phyloP scores from a whole-genome alignment of 179 eudicot species.

The Beta corolliflora region DNA sequence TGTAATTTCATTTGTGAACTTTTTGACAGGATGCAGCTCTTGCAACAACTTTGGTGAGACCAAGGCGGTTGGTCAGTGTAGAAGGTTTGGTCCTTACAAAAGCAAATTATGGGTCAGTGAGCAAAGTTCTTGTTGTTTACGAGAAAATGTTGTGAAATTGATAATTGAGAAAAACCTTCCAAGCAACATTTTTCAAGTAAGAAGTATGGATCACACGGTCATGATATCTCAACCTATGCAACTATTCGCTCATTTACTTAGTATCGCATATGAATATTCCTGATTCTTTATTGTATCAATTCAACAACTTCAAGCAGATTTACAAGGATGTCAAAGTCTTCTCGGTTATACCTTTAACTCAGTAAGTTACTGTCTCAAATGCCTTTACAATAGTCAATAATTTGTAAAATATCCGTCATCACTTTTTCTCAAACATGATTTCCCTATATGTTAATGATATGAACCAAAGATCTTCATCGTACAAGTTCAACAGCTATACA shows the following conservation, averaged over 20 bases:
- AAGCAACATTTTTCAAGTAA: not conserved
- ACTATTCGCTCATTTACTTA: slow-evolving; percentile 9
- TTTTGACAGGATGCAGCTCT: slow-evolving; percentile 21
- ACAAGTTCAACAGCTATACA: too few relatives aligned
- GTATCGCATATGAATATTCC: not conserved
- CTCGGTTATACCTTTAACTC: too few relatives aligned
- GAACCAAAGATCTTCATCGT: too few relatives aligned
- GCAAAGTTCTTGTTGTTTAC: slow-evolving; percentile 12
- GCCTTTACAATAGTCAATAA: not conserved
- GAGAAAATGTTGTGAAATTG: not conserved
- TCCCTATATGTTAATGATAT: too few relatives aligned
- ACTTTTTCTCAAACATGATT: too few relatives aligned
- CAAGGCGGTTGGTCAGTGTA: not conserved
- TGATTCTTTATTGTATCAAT: not conserved
- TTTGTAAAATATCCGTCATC: not conserved
- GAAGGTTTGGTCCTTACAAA: slow-evolving; percentile 5
- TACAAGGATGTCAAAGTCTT: not conserved
- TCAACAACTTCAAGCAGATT: not conserved
- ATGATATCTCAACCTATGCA: slow-evolving; percentile 21
- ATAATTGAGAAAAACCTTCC: slow-evolving; percentile 23
- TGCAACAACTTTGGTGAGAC: slow-evolving; percentile 20
- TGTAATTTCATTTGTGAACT: too few relatives aligned
- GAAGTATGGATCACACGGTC: slow-evolving; percentile 24
- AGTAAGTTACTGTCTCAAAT: not conserved
- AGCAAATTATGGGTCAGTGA: slow-evolving; percentile 26